Conservation (phyloP, 257 asterid species). For the Ajuga chamaepitys region DNA sequence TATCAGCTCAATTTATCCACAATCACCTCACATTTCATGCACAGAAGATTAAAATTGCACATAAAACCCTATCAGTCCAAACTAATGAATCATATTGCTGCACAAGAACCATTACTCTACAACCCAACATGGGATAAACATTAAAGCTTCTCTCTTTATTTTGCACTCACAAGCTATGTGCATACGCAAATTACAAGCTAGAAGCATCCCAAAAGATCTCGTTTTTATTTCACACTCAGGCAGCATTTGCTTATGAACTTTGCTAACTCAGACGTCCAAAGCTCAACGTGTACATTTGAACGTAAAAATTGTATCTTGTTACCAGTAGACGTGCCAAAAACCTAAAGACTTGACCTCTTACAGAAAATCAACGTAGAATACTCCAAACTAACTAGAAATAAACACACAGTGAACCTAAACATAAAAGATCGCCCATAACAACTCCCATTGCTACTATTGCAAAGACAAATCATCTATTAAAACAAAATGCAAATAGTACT, state of each 20-base stretch:
- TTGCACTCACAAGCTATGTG: background rate
- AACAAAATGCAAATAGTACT: background rate
- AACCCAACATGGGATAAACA: background rate
- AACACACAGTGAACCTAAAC: background rate
- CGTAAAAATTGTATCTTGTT: background rate
- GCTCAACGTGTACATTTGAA: background rate
- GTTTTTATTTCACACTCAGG: background rate
- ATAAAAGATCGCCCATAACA: background rate
- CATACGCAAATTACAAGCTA: background rate
- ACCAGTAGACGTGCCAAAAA: background rate
- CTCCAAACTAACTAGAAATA: background rate
- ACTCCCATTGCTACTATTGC: background rate
- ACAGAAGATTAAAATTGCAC: background rate
- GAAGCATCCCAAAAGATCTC: constrained; percentile 1
- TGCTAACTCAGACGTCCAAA: background rate
- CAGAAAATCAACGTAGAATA: background rate
- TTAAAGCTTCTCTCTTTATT: background rate
- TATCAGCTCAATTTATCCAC: background rate
- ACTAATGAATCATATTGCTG: background rate
- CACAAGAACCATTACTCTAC: background rate
- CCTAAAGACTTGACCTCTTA: background rate
- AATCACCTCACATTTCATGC: background rate
- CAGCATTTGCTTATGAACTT: background rate
- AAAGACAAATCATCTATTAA: background rate
- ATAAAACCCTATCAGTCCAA: background rate